Evolutionary conservation across 768 basidiomycete species (phyloP), one percentile per base, ranked within the genome.

Genomic region (Lactifluus rugatus): DNA sequence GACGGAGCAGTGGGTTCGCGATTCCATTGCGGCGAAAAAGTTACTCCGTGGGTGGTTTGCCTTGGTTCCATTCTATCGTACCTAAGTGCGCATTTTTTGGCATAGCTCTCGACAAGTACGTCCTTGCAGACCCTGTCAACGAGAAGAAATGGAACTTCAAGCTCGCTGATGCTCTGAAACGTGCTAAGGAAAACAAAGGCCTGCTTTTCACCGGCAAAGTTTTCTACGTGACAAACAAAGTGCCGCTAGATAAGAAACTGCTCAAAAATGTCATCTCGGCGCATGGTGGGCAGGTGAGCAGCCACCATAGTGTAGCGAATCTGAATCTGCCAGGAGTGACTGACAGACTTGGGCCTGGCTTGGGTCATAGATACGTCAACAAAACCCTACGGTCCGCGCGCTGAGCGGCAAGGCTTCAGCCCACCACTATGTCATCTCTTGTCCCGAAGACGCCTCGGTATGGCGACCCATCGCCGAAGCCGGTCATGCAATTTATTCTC

Each of bases 141-240:
- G 93, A 94, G 69, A 67, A 71, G 56, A 87, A 84, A 64, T 85
- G 83, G 71, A 71, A 72, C 0, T 82, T 93, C 71, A 80, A 77
- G 25, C 76, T 95, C 2, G 63, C 66, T 0, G 79, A 85, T 3
- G 81, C 85, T 0, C 70, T 93, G 14, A 67, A 69, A 19, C 76
- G 84, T 2, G 85, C 89, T 0, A 79, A 78, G 66, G 67, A 74
- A 26, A 69, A 70, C 14, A 67, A 73, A 16, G 81, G 81, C 8
- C 81, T 76, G 57, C 67, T 93, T 0, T 81, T 94, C 57, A 72
- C 75, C 2, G 79, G 79, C 17, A 79, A 79, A 69, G 80, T 76
- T 0, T 90, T 94, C 71, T 93, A 90, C 63, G 70, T 91, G 50
- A 93, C 89, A 0, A 76, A 79, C 0, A 82, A 78, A 59, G 82